Evolutionary conservation across 2,329 filamentous ascomycete species (phyloP).

Genomic region (Scedosporium aurantiacum): DNA sequence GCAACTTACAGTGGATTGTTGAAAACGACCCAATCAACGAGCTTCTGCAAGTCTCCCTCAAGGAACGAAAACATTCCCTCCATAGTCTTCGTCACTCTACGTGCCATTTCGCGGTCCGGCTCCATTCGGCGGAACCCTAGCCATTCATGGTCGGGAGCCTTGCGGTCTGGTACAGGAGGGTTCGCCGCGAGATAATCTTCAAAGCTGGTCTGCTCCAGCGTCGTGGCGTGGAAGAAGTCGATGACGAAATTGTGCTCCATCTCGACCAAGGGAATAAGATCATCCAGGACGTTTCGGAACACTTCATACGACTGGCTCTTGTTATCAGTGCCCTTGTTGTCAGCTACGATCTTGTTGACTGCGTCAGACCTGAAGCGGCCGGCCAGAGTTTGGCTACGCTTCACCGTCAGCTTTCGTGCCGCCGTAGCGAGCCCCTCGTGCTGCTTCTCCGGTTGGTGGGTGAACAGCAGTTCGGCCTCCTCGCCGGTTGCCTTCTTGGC

Average conservation of each 20-base stretch:
- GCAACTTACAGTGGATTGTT: conserved; percentile 67
- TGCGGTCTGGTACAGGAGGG: conserved; percentile 31
- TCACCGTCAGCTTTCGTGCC: conserved; percentile 84
- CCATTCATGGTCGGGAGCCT: conserved; percentile 11
- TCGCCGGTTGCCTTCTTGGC: conserved; percentile 65
- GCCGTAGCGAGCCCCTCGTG: conserved; percentile 65
- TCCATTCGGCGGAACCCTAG: conserved; percentile 51
- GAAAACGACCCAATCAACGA: conserved; percentile 74
- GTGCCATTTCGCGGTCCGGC: conserved; percentile 76
- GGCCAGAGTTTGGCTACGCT: conserved; percentile 79
- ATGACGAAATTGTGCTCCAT: conserved; percentile 96
- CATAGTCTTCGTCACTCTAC: conserved; percentile 76
- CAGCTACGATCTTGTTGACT: conserved; percentile 33
- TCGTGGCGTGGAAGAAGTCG: conserved; percentile 95
- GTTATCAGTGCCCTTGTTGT: conserved; percentile 53
- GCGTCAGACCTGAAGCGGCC: conserved; percentile 61
- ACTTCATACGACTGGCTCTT: conserved; percentile 68
- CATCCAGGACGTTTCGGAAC: conserved; percentile 69
- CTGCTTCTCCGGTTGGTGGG: conserved; percentile 72
- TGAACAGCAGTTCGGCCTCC: conserved; percentile 79
- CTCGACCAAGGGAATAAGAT: conserved; percentile 70
- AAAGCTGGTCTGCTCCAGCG: conserved; percentile 71
- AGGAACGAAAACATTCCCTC: conserved; percentile 79
- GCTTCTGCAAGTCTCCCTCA: conserved; percentile 61
- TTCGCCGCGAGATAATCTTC: conserved; percentile 61